phyloP scores from a whole-genome alignment of 2,329 filamentous ascomycete genomes.

The Westerdykella aurantiaca region DNA sequence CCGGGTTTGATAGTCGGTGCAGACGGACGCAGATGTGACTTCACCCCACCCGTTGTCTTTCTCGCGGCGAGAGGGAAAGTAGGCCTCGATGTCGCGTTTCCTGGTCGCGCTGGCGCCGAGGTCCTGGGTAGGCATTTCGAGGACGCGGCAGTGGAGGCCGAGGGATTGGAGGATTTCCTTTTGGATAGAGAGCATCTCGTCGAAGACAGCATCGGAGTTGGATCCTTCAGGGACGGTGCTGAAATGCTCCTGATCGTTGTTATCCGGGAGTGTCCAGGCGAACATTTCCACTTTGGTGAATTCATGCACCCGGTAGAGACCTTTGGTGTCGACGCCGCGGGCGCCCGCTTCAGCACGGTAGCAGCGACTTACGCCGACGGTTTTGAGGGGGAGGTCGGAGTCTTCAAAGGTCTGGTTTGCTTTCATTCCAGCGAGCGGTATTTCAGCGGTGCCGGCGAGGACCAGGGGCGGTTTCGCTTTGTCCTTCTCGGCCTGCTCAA shows the following conservation, averaged over 20 bases:
- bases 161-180: constrained; percentile 73
- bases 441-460: constrained; percentile 87
- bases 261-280: constrained; percentile 69
- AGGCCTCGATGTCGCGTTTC: constrained; percentile 91
- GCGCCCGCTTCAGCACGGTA: constrained; percentile 94
- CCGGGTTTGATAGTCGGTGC: constrained; percentile 89
- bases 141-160: constrained; percentile 75
- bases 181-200: constrained; percentile 83
- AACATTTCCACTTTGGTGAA: constrained; percentile 99
- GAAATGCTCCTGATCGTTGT: constrained; percentile 28
- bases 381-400: constrained; percentile 65
- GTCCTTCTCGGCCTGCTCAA: constrained; percentile 63
- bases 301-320: constrained; percentile 93
- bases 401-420: constrained; percentile 64
- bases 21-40: constrained; percentile 83
- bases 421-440: constrained; percentile 86
- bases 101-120: constrained; percentile 81
- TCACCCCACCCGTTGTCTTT: constrained; percentile 80
- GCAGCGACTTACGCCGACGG: constrained; percentile 82
- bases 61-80: constrained; percentile 72
- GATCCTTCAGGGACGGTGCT: constrained; percentile 21
- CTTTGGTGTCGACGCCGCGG: constrained; percentile 83
- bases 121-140: constrained; percentile 87
- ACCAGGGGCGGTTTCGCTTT: constrained; percentile 60
- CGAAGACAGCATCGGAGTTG: constrained; percentile 58